Conservation (phyloP, 768 basidiomycete genomes). For the Saitozyma sp. region DNA sequence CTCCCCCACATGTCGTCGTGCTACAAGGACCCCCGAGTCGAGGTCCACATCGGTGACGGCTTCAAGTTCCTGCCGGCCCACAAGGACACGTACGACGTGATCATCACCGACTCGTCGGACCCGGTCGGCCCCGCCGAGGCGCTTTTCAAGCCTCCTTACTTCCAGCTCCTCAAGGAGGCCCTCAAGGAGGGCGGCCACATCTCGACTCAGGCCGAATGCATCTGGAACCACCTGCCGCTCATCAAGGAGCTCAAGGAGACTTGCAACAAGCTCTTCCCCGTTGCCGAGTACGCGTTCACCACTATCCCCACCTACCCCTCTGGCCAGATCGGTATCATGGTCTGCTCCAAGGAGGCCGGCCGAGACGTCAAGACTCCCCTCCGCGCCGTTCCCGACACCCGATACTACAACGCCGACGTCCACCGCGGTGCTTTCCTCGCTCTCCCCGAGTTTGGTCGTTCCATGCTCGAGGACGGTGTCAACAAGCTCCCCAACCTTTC, state of each 20-base stretch:
- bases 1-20: slow-evolving; percentile 92
- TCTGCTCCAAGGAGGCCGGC: slow-evolving; percentile 73
- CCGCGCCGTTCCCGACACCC: slow-evolving; percentile 67
- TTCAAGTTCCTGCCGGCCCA: slow-evolving; percentile 94
- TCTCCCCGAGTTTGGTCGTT: slow-evolving; percentile 87
- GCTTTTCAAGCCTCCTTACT: slow-evolving; percentile 96
- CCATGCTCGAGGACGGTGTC: slow-evolving; percentile 69
- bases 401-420: slow-evolving; percentile 80
- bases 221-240: slow-evolving; percentile 89
- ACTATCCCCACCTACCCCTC: slow-evolving; percentile 97
- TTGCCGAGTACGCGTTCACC: slow-evolving; percentile 86
- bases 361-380: slow-evolving; percentile 73
- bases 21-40: slow-evolving; percentile 73
- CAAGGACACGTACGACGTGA: slow-evolving; percentile 85
- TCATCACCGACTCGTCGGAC: slow-evolving; percentile 98
- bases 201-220: slow-evolving; percentile 91
- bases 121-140: slow-evolving; percentile 92
- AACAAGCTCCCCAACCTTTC: slow-evolving; percentile 56
- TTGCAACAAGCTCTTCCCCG: slow-evolving; percentile 73
- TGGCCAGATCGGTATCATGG: slow-evolving; percentile 94
- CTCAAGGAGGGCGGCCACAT: slow-evolving; percentile 87
- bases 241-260: slow-evolving; percentile 73
- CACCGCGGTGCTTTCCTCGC: slow-evolving; percentile 76
- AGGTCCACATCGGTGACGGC: slow-evolving; percentile 84
- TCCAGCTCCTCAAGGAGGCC: slow-evolving; percentile 86